Evolutionary conservation across 345 rosid genomes (phyloP).

Genomic region (Populus davidiana): DNA sequence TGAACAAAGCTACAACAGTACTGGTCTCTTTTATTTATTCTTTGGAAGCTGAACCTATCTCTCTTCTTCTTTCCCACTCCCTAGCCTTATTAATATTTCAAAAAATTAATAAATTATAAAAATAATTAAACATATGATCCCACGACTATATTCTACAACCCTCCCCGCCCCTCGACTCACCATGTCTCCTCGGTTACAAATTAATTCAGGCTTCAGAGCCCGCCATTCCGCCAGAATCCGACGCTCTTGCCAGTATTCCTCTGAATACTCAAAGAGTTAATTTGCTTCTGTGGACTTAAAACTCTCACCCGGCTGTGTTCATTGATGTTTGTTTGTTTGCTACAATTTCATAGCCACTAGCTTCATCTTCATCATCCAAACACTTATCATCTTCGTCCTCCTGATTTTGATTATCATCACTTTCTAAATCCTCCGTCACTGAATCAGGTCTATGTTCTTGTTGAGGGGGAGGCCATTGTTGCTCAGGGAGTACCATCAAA

Average conservation of each 20-base stretch:
- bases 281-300: background rate
- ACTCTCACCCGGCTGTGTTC: conserved; percentile 6
- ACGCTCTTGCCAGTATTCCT: background rate
- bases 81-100: conserved; percentile 21
- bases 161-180: background rate
- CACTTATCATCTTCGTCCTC: conserved; percentile 45
- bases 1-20: conserved; percentile 17
- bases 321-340: conserved; percentile 44
- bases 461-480: conserved; percentile 60
- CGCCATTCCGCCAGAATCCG: conserved; percentile 16
- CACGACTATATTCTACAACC: conserved; percentile 21
- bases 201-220: conserved; percentile 2
- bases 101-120: conserved; percentile 26
- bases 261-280: background rate
- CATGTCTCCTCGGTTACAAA: conserved; percentile 9
- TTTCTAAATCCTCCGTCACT: conserved; percentile 35
- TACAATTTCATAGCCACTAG: conserved; percentile 54
- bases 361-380: conserved; percentile 34
- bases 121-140: conserved; percentile 25
- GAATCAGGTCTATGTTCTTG: conserved; percentile 16
- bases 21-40: conserved; percentile 12
- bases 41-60: conserved; percentile 9
- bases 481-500: conserved; percentile 62
- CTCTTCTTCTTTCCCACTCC: background rate
- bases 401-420: conserved; percentile 27